Percentiles rank a stretch among this genome's conserved stretches.
Conservation (phyloP, 805 yeast genomes). For the Priceomyces haplophilus region DNA sequence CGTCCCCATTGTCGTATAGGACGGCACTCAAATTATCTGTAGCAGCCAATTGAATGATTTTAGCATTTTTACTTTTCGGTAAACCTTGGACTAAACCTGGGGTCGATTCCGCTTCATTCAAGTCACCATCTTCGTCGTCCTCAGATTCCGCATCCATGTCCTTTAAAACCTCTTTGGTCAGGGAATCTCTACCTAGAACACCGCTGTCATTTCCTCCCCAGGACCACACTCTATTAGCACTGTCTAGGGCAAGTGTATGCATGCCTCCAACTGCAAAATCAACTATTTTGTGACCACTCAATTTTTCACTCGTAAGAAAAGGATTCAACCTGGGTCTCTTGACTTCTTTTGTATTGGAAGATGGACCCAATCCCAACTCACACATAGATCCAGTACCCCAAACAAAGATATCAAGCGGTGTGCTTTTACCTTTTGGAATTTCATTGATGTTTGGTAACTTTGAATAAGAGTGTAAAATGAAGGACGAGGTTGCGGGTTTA, state of each 20-base stretch:
- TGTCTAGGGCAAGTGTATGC: conserved; percentile 83
- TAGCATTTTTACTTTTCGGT: conserved; percentile 40
- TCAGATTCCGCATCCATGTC: conserved; percentile 56
- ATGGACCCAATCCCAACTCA: conserved; percentile 96
- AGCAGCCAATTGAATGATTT: conserved; percentile 80
- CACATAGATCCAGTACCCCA: conserved; percentile 99
- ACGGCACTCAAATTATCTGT: conserved; percentile 89
- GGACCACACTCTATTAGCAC: conserved; percentile 81
- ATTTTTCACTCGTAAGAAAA: conserved; percentile 50
- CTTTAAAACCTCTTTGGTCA: conserved; percentile 60
- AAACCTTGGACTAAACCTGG: conserved; percentile 74
- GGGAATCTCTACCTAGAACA: conserved; percentile 85
- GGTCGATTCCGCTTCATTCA: conserved; percentile 85
- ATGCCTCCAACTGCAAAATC: conserved; percentile 95
- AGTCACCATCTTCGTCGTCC: conserved; percentile 74
- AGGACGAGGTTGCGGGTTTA: conserved; percentile 34
- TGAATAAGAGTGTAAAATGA: conserved; percentile 48
- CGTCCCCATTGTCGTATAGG: conserved; percentile 75
- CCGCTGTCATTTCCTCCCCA: conserved; percentile 98
- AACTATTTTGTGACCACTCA: conserved; percentile 60
- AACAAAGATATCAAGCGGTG: conserved; percentile 73
- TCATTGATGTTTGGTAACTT: conserved; percentile 45
- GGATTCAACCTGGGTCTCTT: conserved; percentile 94
- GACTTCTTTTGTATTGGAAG: conserved; percentile 86
- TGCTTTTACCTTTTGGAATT: conserved; percentile 34